These are phyloP conservation scores for Omphalotus guepiniiformis DNA, from an alignment of 768 basidiomycete genomes.

Conservation along the genomic window DNA sequence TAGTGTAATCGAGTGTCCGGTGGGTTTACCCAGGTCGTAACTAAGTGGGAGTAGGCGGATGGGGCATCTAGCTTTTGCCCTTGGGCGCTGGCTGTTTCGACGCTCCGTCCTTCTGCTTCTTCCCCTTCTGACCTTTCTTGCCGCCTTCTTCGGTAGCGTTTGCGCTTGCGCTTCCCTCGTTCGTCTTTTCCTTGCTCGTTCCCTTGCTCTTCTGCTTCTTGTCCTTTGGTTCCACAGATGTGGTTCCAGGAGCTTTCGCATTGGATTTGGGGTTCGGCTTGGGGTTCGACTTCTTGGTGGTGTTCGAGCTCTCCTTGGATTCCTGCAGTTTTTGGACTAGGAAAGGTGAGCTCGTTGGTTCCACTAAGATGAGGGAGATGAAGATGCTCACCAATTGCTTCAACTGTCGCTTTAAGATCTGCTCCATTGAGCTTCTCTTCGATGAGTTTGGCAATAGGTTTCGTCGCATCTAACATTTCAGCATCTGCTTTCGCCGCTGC, in stretches of 20 bases:
- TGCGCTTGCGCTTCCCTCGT: background rate
- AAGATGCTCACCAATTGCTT: background rate
- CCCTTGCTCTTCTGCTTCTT: background rate
- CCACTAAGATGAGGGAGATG: background rate
- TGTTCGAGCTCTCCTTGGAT: background rate
- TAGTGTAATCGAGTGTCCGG: conserved; percentile 5
- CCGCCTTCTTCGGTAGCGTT: background rate
- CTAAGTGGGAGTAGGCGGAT: background rate
- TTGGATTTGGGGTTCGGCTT: background rate
- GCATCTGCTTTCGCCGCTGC: background rate
- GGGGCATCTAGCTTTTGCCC: background rate
- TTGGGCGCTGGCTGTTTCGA: background rate
- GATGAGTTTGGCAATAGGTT: background rate
- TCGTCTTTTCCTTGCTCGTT: background rate
- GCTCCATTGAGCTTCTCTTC: background rate
- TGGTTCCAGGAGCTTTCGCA: too few species aligned
- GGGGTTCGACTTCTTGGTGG: background rate
- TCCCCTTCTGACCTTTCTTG: background rate
- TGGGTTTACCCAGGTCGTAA: conserved; percentile 9
- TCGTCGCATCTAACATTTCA: background rate
- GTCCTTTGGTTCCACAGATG: too few species aligned
- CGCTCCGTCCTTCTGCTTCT: background rate
- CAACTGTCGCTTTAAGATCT: background rate
- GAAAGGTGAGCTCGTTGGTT: too few species aligned
- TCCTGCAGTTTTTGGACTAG: background rate